Base-by-base conservation (phyloP, 2,329 filamentous ascomycete genomes). In the Cladosporium colombiae region DNA sequence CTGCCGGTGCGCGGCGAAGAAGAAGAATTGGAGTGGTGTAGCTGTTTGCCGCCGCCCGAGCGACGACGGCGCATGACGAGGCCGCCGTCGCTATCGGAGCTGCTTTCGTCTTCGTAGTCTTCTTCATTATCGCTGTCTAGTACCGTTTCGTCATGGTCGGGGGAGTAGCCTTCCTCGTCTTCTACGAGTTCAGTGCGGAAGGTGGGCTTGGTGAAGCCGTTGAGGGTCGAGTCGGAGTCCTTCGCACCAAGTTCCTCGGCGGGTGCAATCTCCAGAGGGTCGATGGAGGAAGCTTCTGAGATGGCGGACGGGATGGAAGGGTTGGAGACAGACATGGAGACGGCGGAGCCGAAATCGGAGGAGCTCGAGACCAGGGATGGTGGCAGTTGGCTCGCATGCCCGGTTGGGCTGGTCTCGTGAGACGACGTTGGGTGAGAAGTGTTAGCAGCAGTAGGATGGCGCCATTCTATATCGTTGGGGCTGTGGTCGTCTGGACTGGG, bases 271-370 rank as follows among this genome's bases (percentile, higher is more conserved):
- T 73, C 72, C 7, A 64, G 58, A 4, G 76, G 75, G 21, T 77
- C 78, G 21, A 80, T 66, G 10, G 81, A 83, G 0, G 82, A 83
- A 44, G 76, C 77, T 44, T 80, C 80, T 1, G 82, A 83, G n/a
- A 79, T 78, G 18, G 82, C 78, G 10, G 82, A 84, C 1, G 82
- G 82, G 27, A 84, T 82, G 0, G 82, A 84, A 13, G 82, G 82
- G 65, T 83, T 81, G 11, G 81, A 83, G 10, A 81, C 80, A 5
- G 81, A 82, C 70, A 82, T 81, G 27, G 82, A 83, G 66, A 82
- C 81, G 44, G 74, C 76, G 3, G 80, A 80, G 14, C 78, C 79
- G 61, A 84, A 80, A 52, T 83, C 81, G 5, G 81, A 83, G 5
- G 81, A 82, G 70, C 78, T 82, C 16, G 81, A 82, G 5, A 78